Evolutionary conservation across 495 filamentous ascomycete species (phyloP), one percentile per base, ranked within the genome.

Genomic region (Penicillium argentinense): DNA sequence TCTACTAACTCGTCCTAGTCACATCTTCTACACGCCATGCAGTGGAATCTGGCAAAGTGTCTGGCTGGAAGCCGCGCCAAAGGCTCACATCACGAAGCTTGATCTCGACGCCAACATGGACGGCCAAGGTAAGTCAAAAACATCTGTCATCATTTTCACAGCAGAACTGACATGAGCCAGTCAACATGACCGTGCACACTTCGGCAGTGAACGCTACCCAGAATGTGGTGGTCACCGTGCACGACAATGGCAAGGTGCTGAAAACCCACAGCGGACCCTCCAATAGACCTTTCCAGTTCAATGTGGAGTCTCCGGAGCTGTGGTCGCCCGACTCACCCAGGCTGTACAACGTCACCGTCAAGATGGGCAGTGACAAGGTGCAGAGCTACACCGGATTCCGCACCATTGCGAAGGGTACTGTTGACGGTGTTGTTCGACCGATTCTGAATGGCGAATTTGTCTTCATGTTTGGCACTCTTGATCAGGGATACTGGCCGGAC

Each of bases 401-500:
- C 17, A 83, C 82, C 0, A 69, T 86, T 28, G 71, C 72, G 3
- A 59, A 68, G 8, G 80, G 71, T 5, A 60, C 60, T 9, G 63
- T 85, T 1, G 58, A 84, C 25, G 84, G 83, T 0, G 56, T 86
- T n/a, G 68, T 75, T 24, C 77, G 84, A 0, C 80, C 80, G 0
- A 57, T 85, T 9, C 53, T 86, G 33, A 86, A 86, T 50, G 82
- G 80, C 14, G 69, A 86, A 47, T 84, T 83, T 39, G 64, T 78
- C 8, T 86, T 86, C 63, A 71, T 75, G 50, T 85, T 87, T 40
- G 82, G 81, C 9, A 85, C 83, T 0, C 66, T 87, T 2, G 84
- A 87, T 41, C 82, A 87, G 51, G 84, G 83, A 2, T 85, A 73
- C 61, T 87, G 82, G 83, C 84, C 84, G 0, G 83, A 87, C 51